phyloP scores from a whole-genome alignment of 768 basidiomycete species.

The Cystofilobasidium bisporidii region DNA sequence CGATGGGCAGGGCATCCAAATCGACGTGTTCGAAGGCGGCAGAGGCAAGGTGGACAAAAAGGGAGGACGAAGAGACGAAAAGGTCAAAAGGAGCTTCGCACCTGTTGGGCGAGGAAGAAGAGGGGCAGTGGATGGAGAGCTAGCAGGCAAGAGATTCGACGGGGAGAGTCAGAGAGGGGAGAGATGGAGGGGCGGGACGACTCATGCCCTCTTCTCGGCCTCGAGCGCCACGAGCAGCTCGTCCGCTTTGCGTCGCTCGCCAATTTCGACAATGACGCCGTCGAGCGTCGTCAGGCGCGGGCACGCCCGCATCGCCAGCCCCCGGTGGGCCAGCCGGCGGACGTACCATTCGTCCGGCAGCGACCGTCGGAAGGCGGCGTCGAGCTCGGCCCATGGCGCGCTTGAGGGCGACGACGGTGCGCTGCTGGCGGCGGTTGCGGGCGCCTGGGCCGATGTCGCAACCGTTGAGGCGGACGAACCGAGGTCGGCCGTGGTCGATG shows the following conservation, averaged over 20 bases:
- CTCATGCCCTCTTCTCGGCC: not conserved
- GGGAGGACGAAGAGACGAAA: no score
- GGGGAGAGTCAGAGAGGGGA: not conserved
- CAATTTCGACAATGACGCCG: constrained; percentile 69
- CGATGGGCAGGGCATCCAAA: no score
- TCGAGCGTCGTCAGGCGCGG: constrained; percentile 62
- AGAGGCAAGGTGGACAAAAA: no score
- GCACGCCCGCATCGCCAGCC: constrained; percentile 72
- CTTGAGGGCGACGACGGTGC: not conserved
- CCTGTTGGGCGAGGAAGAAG: no score
- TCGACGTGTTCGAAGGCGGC: no score
- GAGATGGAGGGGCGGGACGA: not conserved
- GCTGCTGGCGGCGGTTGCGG: no score
- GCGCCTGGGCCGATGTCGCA: constrained; percentile 1
- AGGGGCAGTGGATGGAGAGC: no score
- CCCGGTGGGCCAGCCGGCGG: constrained; percentile 79
- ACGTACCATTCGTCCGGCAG: constrained; percentile 82
- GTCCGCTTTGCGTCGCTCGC: constrained; percentile 76
- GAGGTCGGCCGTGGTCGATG: not conserved
- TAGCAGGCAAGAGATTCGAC: no score
- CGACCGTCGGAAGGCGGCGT: constrained; percentile 75
- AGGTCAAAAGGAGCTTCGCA: no score
- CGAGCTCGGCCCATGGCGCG: constrained; percentile 61
- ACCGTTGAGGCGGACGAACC: constrained; percentile 5
- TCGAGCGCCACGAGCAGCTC: constrained; percentile 43